Evolutionary conservation across 192 early-diverging fungal genomes (phyloP).

Genomic region (Lobosporangium transversale): DNA sequence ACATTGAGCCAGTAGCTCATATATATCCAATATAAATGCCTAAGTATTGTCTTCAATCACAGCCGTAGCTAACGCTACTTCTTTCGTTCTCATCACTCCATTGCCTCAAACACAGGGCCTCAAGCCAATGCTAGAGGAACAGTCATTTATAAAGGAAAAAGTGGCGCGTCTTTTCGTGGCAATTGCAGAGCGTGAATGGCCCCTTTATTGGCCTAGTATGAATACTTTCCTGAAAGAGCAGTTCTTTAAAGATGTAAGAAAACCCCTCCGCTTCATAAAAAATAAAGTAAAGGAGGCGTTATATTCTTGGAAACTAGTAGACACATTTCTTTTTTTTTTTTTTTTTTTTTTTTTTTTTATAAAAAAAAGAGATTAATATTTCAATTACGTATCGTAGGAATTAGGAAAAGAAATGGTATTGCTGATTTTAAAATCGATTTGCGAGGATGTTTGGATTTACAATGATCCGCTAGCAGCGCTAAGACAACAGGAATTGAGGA

Average conservation of each 20-base stretch:
- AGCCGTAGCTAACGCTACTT: no score
- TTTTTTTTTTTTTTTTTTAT: no score
- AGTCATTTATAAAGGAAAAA: conserved; percentile 69
- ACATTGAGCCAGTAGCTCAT: not conserved
- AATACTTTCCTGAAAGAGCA: conserved; percentile 58
- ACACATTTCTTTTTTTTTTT: no score
- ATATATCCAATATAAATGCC: not conserved
- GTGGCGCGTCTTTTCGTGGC: conserved; percentile 65
- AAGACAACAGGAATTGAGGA: conserved; percentile 66
- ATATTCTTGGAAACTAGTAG: not conserved
- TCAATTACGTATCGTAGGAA: no score
- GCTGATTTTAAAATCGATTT: conserved; percentile 61
- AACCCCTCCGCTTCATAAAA: no score
- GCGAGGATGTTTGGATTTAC: conserved; percentile 70
- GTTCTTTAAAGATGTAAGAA: conserved; percentile 55
- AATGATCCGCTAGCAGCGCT: conserved; percentile 68
- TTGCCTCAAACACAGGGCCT: conserved; percentile 53
- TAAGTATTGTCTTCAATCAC: no score
- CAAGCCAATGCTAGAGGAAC: conserved; percentile 49
- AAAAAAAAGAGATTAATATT: no score
- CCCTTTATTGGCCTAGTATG: conserved; percentile 67
- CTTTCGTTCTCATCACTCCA: no score
- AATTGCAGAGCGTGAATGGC: conserved; percentile 71
- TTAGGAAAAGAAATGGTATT: conserved; percentile 63
- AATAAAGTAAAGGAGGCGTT: not conserved